A percentile compares a stretch with the other conserved stretches of the same genome.
These are phyloP conservation scores for Ampelomyces quisqualis DNA, from an alignment of 2,329 filamentous ascomycete species.

Conservation along the genomic window DNA sequence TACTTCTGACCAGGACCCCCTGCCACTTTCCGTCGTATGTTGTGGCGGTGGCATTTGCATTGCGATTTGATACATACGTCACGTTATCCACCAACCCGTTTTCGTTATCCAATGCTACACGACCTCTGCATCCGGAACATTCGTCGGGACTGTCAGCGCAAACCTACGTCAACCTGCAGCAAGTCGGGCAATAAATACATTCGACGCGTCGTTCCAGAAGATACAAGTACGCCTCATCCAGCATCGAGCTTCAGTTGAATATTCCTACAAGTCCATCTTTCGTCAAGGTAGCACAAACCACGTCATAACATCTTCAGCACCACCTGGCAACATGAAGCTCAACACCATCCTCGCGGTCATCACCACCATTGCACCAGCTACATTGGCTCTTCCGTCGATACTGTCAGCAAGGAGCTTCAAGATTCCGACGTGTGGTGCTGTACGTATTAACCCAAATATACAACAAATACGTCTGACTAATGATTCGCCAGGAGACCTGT, in stretches of 20 bases:
- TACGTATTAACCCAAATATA: too few relatives aligned
- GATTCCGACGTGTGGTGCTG: slow-evolving; percentile 21
- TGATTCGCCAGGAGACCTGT: slow-evolving; percentile 7
- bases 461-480: too few relatives aligned
- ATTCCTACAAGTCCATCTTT: background rate
- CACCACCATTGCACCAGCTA: slow-evolving; percentile 41
- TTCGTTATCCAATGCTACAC: slow-evolving; percentile 22
- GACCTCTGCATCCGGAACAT: slow-evolving; percentile 13
- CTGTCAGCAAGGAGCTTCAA: slow-evolving; percentile 46
- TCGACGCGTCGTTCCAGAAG: slow-evolving; percentile 3
- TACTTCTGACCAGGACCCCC: too few relatives aligned
- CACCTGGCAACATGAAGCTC: slow-evolving; percentile 13
- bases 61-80: too few relatives aligned
- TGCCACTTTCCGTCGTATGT: too few relatives aligned
- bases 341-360: background rate
- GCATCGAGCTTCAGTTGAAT: background rate
- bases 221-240: slow-evolving; percentile 5
- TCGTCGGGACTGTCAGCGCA: slow-evolving; percentile 8
- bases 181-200: slow-evolving; percentile 11
- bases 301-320: slow-evolving; percentile 2
- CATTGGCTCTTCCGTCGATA: slow-evolving; percentile 25
- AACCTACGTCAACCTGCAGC: slow-evolving; percentile 16
- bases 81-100: slow-evolving; percentile 7
- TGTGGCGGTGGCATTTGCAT: too few relatives aligned
- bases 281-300: background rate